phyloP scores from a whole-genome alignment of 306 rosid species.

The Leucaena leucocephala region DNA sequence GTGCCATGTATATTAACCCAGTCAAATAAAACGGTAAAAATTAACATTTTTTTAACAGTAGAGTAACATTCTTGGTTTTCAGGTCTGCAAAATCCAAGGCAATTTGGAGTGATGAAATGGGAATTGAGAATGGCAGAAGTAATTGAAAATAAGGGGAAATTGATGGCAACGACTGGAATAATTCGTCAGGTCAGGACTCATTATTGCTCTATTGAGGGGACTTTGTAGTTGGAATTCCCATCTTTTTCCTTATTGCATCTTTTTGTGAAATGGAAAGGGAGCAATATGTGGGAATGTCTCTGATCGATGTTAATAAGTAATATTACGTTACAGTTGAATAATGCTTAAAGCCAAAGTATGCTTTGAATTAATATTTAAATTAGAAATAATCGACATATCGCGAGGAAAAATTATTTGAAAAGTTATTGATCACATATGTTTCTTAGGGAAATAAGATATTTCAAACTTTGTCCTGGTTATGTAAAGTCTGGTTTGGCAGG shows the following conservation, averaged over 20 bases:
- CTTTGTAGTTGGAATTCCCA: conserved; percentile 60
- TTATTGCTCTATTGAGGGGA: conserved; percentile 72
- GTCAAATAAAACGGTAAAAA: too few relatives aligned
- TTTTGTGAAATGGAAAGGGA: conserved; percentile 3
- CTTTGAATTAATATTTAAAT: neutral
- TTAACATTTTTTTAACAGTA: too few relatives aligned
- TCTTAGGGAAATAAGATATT: conserved; percentile 10
- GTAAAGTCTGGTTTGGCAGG: conserved; percentile 44
- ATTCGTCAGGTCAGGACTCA: conserved; percentile 50
- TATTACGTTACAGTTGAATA: neutral
- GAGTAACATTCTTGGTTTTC: neutral
- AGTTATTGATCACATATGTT: neutral
- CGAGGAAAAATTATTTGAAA: neutral
- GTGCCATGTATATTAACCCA: too few relatives aligned
- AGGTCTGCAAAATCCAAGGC: conserved; percentile 59
- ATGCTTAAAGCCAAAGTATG: neutral
- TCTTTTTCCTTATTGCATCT: conserved; percentile 14
- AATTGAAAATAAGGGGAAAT: conserved; percentile 56
- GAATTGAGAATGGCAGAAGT: conserved; percentile 54
- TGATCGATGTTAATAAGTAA: neutral
- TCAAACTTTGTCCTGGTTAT: conserved; percentile 13
- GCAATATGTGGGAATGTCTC: neutral
- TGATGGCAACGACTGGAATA: conserved; percentile 74
- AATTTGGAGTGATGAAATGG: conserved; percentile 61
- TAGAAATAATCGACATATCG: too few relatives aligned